Conservation (phyloP, 495 filamentous ascomycete species). For the Parathielavia appendiculata region DNA sequence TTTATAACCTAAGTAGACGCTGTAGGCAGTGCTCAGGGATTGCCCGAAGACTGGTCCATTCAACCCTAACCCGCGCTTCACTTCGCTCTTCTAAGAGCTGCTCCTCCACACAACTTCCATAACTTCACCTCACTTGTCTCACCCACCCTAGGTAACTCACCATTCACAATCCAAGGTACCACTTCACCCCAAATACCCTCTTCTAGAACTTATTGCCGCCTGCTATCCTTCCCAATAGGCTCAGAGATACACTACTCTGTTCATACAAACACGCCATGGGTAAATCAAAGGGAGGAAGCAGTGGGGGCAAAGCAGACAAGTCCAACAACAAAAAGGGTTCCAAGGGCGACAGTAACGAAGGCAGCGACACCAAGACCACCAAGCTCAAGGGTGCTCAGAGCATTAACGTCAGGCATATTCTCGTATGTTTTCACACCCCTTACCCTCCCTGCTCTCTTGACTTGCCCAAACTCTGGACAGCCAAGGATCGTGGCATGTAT, state of each 20-base stretch:
- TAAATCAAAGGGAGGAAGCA: constrained; percentile 17
- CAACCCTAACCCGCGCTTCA: no score
- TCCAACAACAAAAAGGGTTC: constrained; percentile 9
- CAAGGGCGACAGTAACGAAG: constrained; percentile 5
- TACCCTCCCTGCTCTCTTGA: constrained; percentile 2
- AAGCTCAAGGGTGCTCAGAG: constrained; percentile 62
- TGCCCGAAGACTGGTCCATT: no score
- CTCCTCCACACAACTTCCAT: no score
- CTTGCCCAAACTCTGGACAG: no score
- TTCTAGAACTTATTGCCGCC: no score
- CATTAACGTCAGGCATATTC: constrained; percentile 85
- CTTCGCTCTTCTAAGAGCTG: no score
- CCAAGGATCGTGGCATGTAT: no score
- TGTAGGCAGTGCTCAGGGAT: no score
- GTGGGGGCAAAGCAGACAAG: constrained; percentile 9
- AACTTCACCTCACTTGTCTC: no score
- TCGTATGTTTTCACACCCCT: constrained; percentile 45
- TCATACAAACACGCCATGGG: constrained; percentile 18
- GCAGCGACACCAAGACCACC: constrained; percentile 5
- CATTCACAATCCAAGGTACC: not conserved
- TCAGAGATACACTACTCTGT: not conserved
- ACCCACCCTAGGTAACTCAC: not conserved
- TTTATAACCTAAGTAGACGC: no score
- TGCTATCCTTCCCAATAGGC: no score
- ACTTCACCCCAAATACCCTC: not conserved